phyloP scores from a whole-genome alignment of 108 stramenopile species.

The Cyclotella cryptica region DNA sequence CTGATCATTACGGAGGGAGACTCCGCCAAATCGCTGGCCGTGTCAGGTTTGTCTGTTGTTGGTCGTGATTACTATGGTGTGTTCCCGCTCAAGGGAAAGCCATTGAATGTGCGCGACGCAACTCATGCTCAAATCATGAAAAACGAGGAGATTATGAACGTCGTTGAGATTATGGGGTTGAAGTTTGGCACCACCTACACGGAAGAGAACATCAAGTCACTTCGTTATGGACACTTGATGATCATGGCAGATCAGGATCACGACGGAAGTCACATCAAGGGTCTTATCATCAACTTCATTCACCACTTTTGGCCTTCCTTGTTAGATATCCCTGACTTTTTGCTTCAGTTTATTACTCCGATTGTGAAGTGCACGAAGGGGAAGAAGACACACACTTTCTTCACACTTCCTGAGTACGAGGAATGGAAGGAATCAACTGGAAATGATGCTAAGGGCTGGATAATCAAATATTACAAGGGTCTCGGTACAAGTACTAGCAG shows the following conservation, averaged over 20 bases:
- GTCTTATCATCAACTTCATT: conserved; percentile 99
- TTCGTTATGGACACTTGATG: conserved; percentile 98
- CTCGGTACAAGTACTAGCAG: conserved; percentile 96
- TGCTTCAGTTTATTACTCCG: conserved; percentile 99
- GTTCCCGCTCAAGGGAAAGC: conserved; percentile 97
- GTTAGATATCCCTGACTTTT: conserved; percentile 94
- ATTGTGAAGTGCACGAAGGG: conserved; percentile 98
- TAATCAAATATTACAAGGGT: conserved; percentile 99
- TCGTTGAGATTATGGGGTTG: conserved; percentile 98
- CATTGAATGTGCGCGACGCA: conserved; percentile 97
- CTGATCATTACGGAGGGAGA: conserved; percentile 98
- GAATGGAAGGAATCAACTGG: conserved; percentile 88
- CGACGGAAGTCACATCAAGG: conserved; percentile 99
- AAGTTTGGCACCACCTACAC: conserved; percentile 91
- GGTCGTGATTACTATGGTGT: conserved; percentile 94
- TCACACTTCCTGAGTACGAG: conserved; percentile 96
- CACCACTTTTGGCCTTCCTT: conserved; percentile 97
- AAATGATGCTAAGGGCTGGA: conserved; percentile 95
- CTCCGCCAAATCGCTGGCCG: conserved; percentile 94
- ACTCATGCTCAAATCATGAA: conserved; percentile 81
- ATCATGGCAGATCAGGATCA: conserved; percentile 99
- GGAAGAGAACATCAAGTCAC: conserved; percentile 85
- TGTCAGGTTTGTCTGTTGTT: conserved; percentile 93
- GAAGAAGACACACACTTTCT: conserved; percentile 82
- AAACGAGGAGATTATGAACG: conserved; percentile 97